Evolutionary conservation across 2,329 filamentous ascomycete genomes (phyloP), one percentile per base, ranked within the genome.

Genomic region (Penicillium sp.): DNA sequence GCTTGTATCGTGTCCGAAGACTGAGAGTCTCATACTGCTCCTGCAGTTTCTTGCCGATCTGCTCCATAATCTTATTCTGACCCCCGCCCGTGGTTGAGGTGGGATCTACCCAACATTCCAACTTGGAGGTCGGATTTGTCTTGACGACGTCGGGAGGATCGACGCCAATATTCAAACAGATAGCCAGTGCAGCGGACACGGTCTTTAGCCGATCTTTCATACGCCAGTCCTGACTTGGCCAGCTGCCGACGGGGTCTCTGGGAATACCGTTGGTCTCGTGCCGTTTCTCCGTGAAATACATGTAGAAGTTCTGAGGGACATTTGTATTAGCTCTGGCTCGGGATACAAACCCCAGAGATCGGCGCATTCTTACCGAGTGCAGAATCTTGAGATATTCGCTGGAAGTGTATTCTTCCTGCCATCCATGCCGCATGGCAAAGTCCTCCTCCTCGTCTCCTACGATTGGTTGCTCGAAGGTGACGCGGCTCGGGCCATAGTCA

Each of bases 271-370:
- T 92, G 20, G 90, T 94, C 70, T 97, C 94, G 74, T 99, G 94
- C 47, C 92, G 87, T 74, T 97, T 97, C 73, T 99, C 94, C 57
- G 92, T 96, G 73, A 89, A 99, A 75, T 99, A 99, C 92, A 97
- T 97, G 78, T 96, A 97, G 84, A 95, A 99, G 61, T 90, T 95
- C 88, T 96, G 72, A 49, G 54, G 28, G 27, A n/a, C 50, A 51
- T 56, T 54, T 54, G 60, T 33, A 46, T 57, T 51, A 60, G 57
- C 27, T 54, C 33, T 25, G 14, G 27, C 16, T 16, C 20, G n/a
- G 1, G n/a, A 20, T 31, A 27, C 24, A 13, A 16, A 18, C 30
- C 43, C 16, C 16, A 31, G 11, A 36, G 30, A 41, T 45, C 13
- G n/a, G 22, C 4, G 27, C 18, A 31, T 30, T 48, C 49, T 76